These are phyloP conservation scores for Neurospora sp. DNA, from an alignment of 495 filamentous ascomycete species.

Conservation along the genomic window DNA sequence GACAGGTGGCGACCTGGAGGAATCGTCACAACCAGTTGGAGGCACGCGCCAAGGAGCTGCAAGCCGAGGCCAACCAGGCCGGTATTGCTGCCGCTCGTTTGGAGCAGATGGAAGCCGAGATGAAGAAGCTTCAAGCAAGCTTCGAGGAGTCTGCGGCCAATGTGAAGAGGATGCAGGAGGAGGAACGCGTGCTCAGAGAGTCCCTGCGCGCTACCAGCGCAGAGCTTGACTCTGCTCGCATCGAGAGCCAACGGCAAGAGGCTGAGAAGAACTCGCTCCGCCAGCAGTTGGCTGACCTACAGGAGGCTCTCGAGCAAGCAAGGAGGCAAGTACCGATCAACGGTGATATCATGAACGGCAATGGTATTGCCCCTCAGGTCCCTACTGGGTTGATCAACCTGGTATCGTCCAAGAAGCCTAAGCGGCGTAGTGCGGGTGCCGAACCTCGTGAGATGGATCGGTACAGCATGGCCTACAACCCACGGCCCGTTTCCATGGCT, in stretches of 20 bases:
- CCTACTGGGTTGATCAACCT: conserved; percentile 84
- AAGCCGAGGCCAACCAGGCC: conserved; percentile 93
- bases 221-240: conserved; percentile 67
- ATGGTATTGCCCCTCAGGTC: conserved; percentile 35
- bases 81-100: conserved; percentile 87
- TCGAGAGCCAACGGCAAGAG: conserved; percentile 60
- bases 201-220: conserved; percentile 62
- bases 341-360: conserved; percentile 66
- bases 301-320: conserved; percentile 84
- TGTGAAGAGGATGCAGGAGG: conserved; percentile 87
- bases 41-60: conserved; percentile 80
- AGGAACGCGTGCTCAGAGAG: conserved; percentile 73
- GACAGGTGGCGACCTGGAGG: conserved; percentile 90
- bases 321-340: conserved; percentile 54
- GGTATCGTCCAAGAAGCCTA: conserved; percentile 94
- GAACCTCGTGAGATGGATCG: conserved; percentile 74
- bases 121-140: conserved; percentile 77
- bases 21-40: conserved; percentile 86
- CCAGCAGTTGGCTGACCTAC: conserved; percentile 79
- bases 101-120: conserved; percentile 83
- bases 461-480: conserved; percentile 86
- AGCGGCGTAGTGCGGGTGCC: conserved; percentile 87
- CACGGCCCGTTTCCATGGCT: conserved; percentile 90
- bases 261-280: conserved; percentile 73
- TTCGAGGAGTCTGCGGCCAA: conserved; percentile 79